These are phyloP conservation scores for Casuarina cunninghamiana DNA, from an alignment of 306 rosid genomes.

Conservation along the genomic window DNA sequence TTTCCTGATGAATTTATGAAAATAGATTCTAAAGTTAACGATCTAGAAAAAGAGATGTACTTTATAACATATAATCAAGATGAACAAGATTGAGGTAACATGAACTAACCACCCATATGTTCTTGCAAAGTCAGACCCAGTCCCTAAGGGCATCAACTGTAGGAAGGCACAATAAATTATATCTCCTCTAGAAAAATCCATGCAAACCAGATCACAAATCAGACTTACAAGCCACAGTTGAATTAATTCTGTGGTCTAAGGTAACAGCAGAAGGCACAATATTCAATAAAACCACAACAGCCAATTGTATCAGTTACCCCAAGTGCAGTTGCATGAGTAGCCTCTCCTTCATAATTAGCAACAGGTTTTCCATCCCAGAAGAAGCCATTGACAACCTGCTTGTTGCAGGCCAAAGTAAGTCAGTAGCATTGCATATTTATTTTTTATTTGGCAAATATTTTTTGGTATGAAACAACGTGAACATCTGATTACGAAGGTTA, in stretches of 20 bases:
- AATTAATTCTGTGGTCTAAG: constrained; percentile 8
- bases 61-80: neutral
- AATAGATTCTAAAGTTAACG: constrained; percentile 21
- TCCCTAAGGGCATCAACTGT: constrained; percentile 94
- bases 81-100: constrained; percentile 21
- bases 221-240: constrained; percentile 20
- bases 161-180: constrained; percentile 39
- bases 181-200: constrained; percentile 24
- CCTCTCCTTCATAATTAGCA: constrained; percentile 53
- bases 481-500: constrained; percentile 10
- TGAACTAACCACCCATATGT: constrained; percentile 79
- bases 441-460: neutral
- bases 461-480: constrained; percentile 4
- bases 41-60: constrained; percentile 12
- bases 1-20: constrained; percentile 56
- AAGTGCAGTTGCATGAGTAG: constrained; percentile 75
- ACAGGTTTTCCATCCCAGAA: constrained; percentile 94
- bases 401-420: constrained; percentile 21
- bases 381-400: constrained; percentile 96
- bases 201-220: constrained; percentile 2
- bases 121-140: constrained; percentile 94
- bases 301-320: constrained; percentile 68
- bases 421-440: neutral
- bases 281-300: constrained; percentile 18
- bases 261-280: constrained; percentile 7